Conservation (phyloP, 2,329 filamentous ascomycete genomes). For the Fusarium domesticum region DNA sequence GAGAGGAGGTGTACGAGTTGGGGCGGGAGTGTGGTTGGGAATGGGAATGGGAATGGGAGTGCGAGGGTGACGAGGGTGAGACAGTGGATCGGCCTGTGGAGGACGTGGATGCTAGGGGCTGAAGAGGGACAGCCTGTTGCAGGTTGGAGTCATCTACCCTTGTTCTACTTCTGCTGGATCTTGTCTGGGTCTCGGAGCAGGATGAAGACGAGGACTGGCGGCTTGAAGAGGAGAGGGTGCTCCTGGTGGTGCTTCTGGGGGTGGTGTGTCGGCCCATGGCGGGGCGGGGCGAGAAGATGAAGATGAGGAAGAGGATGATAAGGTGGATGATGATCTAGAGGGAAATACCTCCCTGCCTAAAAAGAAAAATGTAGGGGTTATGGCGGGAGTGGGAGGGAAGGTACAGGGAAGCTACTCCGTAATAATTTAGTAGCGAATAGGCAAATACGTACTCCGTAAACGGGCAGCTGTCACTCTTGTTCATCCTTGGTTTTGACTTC, state of each 20-base stretch:
- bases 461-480: no score
- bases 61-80: conserved; percentile 15
- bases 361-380: no score
- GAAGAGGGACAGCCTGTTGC: conserved; percentile 33
- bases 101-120: conserved; percentile 31
- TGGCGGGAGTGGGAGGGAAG: no score
- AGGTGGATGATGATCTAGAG: neutral
- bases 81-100: conserved; percentile 28
- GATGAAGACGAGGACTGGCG: conserved; percentile 24
- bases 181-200: conserved; percentile 16
- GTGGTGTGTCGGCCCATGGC: conserved; percentile 30
- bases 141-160: conserved; percentile 29
- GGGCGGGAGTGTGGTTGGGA: neutral
- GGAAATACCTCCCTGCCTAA: neutral
- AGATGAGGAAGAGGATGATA: neutral
- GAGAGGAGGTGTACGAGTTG: neutral
- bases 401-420: no score
- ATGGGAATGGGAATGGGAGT: neutral
- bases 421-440: no score
- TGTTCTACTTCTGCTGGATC: neutral
- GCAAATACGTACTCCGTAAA: no score
- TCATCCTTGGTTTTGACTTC: neutral
- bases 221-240: conserved; percentile 11
- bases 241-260: conserved; percentile 20
- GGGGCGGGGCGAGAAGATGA: conserved; percentile 13